phyloP scores from a whole-genome alignment of 192 early-diverging fungal species.

The Gaertneriomyces sp. region DNA sequence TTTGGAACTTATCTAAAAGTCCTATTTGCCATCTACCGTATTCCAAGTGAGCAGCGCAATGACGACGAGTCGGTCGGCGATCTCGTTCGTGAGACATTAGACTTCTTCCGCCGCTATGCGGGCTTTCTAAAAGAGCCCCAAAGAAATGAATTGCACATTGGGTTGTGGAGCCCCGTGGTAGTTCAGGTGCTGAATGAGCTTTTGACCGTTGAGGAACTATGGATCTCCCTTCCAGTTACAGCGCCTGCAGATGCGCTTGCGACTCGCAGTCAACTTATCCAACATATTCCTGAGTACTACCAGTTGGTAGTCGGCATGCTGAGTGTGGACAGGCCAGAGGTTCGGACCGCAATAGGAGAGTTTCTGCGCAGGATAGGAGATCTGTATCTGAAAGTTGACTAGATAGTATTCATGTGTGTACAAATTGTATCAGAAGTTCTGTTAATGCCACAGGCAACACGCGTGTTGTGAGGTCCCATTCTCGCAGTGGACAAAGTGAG shows the following conservation, averaged over 20 bases:
- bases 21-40: constrained; percentile 47
- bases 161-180: constrained; percentile 53
- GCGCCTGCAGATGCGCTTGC: background rate
- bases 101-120: constrained; percentile 42
- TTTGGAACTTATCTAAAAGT: constrained; percentile 41
- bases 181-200: constrained; percentile 48
- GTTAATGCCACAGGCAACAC: too few species aligned
- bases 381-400: constrained; percentile 25
- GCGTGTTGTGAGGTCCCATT: too few species aligned
- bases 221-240: constrained; percentile 20
- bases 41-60: background rate
- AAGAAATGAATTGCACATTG: constrained; percentile 45
- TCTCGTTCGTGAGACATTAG: constrained; percentile 43
- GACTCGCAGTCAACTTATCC: constrained; percentile 8
- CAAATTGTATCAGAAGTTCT: too few species aligned
- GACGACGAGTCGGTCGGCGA: background rate
- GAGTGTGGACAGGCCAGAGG: constrained; percentile 41
- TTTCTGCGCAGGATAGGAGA: constrained; percentile 47
- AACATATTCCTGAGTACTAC: constrained; percentile 37
- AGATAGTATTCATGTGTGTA: too few species aligned
- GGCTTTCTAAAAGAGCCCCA: constrained; percentile 40
- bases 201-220: constrained; percentile 40
- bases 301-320: constrained; percentile 41
- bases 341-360: constrained; percentile 39
- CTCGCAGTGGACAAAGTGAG: too few species aligned